phyloP scores from a whole-genome alignment of 2,329 filamentous ascomycete species.

The Emericellopsis atlantica region DNA sequence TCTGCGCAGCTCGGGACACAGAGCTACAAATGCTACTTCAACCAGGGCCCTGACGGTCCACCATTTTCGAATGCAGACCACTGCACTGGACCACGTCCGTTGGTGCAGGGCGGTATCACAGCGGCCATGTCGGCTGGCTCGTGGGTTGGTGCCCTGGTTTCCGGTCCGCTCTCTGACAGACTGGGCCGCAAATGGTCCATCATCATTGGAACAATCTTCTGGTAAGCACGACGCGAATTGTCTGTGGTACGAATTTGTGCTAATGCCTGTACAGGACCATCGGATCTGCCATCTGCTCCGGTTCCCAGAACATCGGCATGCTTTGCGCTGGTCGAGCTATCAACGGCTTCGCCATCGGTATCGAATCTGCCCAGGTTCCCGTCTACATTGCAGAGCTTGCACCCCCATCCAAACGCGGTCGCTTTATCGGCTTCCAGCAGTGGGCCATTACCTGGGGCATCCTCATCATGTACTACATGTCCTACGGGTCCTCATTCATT shows the following conservation, averaged over 20 bases:
- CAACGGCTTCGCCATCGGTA: conserved; percentile 56
- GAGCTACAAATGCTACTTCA: conserved; percentile 24
- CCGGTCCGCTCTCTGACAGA: conserved; percentile 35
- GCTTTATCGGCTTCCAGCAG: conserved; percentile 60
- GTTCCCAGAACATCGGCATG: conserved; percentile 32
- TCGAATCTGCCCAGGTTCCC: conserved; percentile 53
- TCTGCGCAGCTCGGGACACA: conserved; percentile 27
- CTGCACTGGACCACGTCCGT: conserved; percentile 21
- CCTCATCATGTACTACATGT: conserved; percentile 58
- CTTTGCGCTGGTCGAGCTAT: conserved; percentile 45
- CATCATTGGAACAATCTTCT: conserved; percentile 35
- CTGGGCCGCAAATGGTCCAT: conserved; percentile 36
- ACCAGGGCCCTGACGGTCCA: conserved; percentile 18
- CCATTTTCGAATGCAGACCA: conserved; percentile 12
- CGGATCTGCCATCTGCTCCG: conserved; percentile 31
- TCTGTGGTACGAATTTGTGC: not conserved
- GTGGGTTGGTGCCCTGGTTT: conserved; percentile 32
- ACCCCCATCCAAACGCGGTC: conserved; percentile 41
- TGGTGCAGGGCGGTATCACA: conserved; percentile 37
- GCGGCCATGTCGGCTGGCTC: conserved; percentile 39
- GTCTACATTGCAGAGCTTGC: conserved; percentile 59
- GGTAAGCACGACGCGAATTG: conserved; percentile 19
- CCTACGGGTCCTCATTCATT: conserved; percentile 51
- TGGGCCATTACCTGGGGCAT: conserved; percentile 60
- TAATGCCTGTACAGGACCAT: conserved; percentile 22